A percentile compares a stretch with the other conserved stretches of the same genome.
These are phyloP conservation scores for Corrigiola litoralis DNA, from an alignment of 179 eudicot species.

Conservation along the genomic window DNA sequence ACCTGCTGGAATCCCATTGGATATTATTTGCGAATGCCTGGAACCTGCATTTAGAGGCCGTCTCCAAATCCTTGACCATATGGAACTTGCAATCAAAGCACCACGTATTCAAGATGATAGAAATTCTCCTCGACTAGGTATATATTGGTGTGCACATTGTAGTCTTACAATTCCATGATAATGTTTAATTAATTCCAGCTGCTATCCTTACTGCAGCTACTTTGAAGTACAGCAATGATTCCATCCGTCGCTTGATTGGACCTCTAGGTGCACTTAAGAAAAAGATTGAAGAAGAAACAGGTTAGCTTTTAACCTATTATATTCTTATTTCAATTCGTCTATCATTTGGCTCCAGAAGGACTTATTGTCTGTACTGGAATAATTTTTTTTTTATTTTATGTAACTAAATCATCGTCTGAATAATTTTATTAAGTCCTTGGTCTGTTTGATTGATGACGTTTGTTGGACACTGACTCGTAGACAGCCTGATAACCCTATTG, in stretches of 20 bases:
- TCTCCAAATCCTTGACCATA: slow-evolving; percentile 82
- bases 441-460: no score
- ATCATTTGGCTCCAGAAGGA: neutral
- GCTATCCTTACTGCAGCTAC: slow-evolving; percentile 46
- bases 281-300: slow-evolving; percentile 93
- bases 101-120: slow-evolving; percentile 69
- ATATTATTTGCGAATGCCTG: slow-evolving; percentile 78
- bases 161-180: slow-evolving; percentile 4
- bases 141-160: neutral
- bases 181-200: neutral
- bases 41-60: slow-evolving; percentile 85
- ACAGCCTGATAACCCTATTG: no score
- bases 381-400: no score
- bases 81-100: slow-evolving; percentile 70
- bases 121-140: slow-evolving; percentile 76
- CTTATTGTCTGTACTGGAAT: no score
- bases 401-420: no score
- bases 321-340: neutral
- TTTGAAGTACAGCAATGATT: slow-evolving; percentile 75
- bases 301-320: slow-evolving; percentile 26
- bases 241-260: slow-evolving; percentile 82
- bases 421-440: no score
- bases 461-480: no score
- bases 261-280: slow-evolving; percentile 84
- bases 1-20: slow-evolving; percentile 96